Base-by-base conservation (phyloP, 225 moss, liverwort and hornwort species). In the Takakia lepidozioides region DNA sequence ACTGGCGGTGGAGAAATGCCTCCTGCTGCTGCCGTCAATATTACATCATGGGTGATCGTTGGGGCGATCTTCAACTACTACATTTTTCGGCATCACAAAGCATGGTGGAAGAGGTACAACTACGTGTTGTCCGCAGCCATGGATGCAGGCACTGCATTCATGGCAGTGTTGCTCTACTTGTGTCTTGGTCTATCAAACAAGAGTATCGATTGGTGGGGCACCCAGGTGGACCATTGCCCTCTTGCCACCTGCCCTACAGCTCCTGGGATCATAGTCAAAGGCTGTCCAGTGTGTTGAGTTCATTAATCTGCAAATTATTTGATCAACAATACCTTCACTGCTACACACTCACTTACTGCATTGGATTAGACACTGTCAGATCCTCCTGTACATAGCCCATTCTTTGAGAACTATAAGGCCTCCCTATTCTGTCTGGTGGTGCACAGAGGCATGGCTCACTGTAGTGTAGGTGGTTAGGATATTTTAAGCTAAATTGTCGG, bases 101-200 rank as follows among this genome's bases (percentile, higher is more conserved):
- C 58, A 5, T 90, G 89, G 89, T 90, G 89, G 89, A 76, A 72
- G 40, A 75, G 85, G 15, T 90, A 86, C 72, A 90, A 88, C 29
- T 88, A 88, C 16, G 72, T 85, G 8, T 76, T 88, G 50, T 88
- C 88, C 1, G 88, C 88, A 18, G 88, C 85, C 32, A 14, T 88
- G 50, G 73, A 78, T 59, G 81, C 87, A 15, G 87, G 87, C 2
- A 54, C 80, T 24, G 87, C 87, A 1, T 81, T 88, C 35, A 88
- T 88, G 87, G 87, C 68, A 35, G 84, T 88, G 19, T 58, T 74
- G 0, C 63, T 88, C 10, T 88, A 88, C 58, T 75, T 88, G 25
- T 60, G 51, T 4, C 72, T 88, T 32, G 82, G 80, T 55, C n/a
- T 80, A 0, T 55, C 80, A 38, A 36, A 63, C 4, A 64, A 51